Evolutionary conservation across 495 filamentous ascomycete genomes (phyloP).

Genomic region (Neurospora pannonica): DNA sequence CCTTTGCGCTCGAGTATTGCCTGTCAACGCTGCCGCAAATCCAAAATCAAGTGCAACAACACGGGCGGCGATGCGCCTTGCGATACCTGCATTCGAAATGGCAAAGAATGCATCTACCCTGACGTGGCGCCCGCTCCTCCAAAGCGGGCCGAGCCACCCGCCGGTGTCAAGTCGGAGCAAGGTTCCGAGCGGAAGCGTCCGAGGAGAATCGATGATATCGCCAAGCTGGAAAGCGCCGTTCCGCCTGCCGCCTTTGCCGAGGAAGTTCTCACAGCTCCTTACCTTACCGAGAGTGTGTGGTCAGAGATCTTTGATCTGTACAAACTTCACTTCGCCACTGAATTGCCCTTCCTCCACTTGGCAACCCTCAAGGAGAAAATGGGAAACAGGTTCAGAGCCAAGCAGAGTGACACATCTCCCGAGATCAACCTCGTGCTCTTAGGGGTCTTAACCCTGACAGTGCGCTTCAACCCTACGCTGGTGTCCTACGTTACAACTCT

Average conservation of each 20-base stretch:
- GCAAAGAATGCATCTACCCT: slow-evolving; percentile 71
- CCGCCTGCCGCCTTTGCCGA: slow-evolving; percentile 27
- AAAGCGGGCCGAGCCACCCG: slow-evolving; percentile 47
- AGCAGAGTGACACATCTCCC: slow-evolving; percentile 35
- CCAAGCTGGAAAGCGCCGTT: slow-evolving; percentile 28
- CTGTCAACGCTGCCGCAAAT: slow-evolving; percentile 67
- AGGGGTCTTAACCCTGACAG: slow-evolving; percentile 69
- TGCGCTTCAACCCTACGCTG: slow-evolving; percentile 63
- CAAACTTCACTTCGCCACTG: slow-evolving; percentile 70
- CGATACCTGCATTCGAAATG: slow-evolving; percentile 65
- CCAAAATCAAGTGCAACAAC: slow-evolving; percentile 81
- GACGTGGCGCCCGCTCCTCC: slow-evolving; percentile 45
- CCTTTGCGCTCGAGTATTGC: slow-evolving; percentile 75
- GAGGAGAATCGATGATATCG: slow-evolving; percentile 43
- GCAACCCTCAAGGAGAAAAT: slow-evolving; percentile 59
- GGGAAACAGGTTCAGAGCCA: slow-evolving; percentile 28
- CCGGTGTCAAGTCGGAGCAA: slow-evolving; percentile 44
- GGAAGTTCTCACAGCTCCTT: slow-evolving; percentile 40
- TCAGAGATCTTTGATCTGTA: slow-evolving; percentile 69
- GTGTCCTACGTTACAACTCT: slow-evolving; percentile 50
- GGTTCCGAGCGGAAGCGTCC: slow-evolving; percentile 53
- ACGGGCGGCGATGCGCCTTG: slow-evolving; percentile 55
- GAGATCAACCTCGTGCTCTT: slow-evolving; percentile 58
- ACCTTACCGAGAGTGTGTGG: slow-evolving; percentile 62
- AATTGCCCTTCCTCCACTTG: slow-evolving; percentile 75